Evolutionary conservation across 345 rosid genomes (phyloP), one percentile per base, ranked within the genome.

Genomic region (Bruguiera sexangula): DNA sequence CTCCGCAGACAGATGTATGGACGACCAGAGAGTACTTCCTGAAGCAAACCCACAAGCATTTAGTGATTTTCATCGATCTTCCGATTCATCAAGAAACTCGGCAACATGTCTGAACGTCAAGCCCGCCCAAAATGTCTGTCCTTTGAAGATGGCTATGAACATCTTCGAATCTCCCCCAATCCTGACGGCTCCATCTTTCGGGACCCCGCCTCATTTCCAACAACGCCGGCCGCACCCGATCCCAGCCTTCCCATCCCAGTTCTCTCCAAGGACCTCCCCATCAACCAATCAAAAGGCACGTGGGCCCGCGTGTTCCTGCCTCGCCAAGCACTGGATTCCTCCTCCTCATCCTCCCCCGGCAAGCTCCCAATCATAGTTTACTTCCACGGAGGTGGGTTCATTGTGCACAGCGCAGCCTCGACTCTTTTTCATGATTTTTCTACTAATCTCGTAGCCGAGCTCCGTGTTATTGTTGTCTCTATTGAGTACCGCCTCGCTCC

Each of bases 381-480:
- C 65, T 85, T 68, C 80, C 93, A 87, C 52, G 93, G 86, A 7
- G 91, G 93, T 13, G 93, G 90, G 2, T 89, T 89, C 81, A n/a
- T 87, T 57, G 6, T 69, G 22, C 8, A 65, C 57, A 81, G 81
- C 66, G 79, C 85, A 1, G 83, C 80, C 56, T 10, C 77, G 0
- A 60, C 29, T 0, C 0, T 11, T 0, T 63, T 52, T 69, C 84
- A 85, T 26, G 78, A 72, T 26, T 82, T 86, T 62, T 82, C 85
- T 79, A 56, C 65, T 6, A 37, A 61, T 21, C 51, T 89, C 72
- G 79, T 84, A 0, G 50, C 29, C 18, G 65, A 68, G 3, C 75
- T 81, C 62, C 69, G 73, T 31, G 88, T 78, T 2, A 37, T 87
- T 22, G 75, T 91, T 8, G 86, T 78, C 0, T 84, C 95, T 2